Evolutionary conservation across 352 stramenopile species (phyloP).

Genomic region (Pythium dissotocum): DNA sequence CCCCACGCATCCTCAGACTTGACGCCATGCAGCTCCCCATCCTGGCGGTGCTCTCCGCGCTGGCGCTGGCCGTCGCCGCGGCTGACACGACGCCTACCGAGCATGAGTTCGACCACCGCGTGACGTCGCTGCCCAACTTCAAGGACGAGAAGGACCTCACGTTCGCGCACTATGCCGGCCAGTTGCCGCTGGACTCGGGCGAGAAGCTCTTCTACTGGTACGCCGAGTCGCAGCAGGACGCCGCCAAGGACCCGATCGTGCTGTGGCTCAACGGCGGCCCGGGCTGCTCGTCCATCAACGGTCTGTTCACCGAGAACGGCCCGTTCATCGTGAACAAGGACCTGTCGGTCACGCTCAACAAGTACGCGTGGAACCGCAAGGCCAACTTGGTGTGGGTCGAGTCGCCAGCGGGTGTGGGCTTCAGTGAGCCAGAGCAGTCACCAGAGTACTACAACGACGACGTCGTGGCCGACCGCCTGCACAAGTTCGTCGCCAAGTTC

Average conservation of each 20-base stretch:
- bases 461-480: constrained; percentile 46
- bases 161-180: constrained; percentile 65
- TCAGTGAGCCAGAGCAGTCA: constrained; percentile 49
- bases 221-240: constrained; percentile 46
- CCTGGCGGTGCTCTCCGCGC: background rate
- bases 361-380: constrained; percentile 86
- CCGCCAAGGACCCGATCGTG: constrained; percentile 71
- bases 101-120: constrained; percentile 37
- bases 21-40: constrained; percentile 3
- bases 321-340: constrained; percentile 62
- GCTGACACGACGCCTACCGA: background rate
- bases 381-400: constrained; percentile 91
- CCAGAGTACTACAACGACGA: constrained; percentile 67
- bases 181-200: constrained; percentile 40
- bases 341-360: constrained; percentile 59
- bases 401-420: constrained; percentile 87
- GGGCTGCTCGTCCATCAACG: constrained; percentile 77
- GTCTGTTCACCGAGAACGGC: constrained; percentile 84
- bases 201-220: constrained; percentile 83
- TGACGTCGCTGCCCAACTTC: constrained; percentile 53
- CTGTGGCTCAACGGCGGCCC: constrained; percentile 93
- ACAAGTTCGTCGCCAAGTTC: constrained; percentile 73
- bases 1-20: constrained; percentile 8
- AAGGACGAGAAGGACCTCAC: constrained; percentile 35
- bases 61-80: constrained; percentile 1